Conservation (phyloP, 768 basidiomycete genomes). For the Macrolepiota dolichaula region DNA sequence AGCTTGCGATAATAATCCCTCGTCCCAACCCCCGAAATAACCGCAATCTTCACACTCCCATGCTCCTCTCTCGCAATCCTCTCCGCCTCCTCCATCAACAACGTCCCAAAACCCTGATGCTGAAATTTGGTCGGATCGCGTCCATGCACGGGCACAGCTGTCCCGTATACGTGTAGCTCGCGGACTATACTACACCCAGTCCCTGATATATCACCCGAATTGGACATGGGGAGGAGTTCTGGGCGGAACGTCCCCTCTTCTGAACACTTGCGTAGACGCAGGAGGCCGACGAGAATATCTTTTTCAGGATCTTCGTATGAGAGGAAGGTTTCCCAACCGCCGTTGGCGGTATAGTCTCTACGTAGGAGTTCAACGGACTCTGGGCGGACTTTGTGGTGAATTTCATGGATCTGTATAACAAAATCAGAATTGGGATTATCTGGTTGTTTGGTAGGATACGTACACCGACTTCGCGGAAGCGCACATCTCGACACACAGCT, state of each 20-base stretch:
- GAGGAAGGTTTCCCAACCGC: conserved; percentile 99
- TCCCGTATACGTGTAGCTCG: conserved; percentile 97
- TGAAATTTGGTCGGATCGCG: conserved; percentile 98
- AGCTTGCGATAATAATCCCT: conserved; percentile 94
- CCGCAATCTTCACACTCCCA: conserved; percentile 92
- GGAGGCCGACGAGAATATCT: conserved; percentile 92
- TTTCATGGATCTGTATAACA: conserved; percentile 82
- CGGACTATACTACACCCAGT: conserved; percentile 86
- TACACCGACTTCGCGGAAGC: conserved; percentile 97
- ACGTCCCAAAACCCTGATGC: conserved; percentile 95
- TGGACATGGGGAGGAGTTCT: conserved; percentile 73
- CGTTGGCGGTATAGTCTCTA: conserved; percentile 94
- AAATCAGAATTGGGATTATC: background rate
- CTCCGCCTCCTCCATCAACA: conserved; percentile 99
- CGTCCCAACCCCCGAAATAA: conserved; percentile 97
- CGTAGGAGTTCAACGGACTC: conserved; percentile 94
- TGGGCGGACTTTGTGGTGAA: conserved; percentile 95
- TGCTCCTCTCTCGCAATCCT: conserved; percentile 97
- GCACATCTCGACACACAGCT: conserved; percentile 93
- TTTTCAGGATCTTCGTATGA: conserved; percentile 98
- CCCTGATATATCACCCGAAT: conserved; percentile 37
- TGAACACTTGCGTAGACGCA: conserved; percentile 91
- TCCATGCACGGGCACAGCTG: conserved; percentile 95
- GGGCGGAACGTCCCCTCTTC: conserved; percentile 96
- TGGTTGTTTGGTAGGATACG: conserved; percentile 27